Percentiles rank a stretch among this genome's conserved stretches.
Conservation (phyloP, 1,284 basidiomycete species). For the Austroboletus novae-zelandiae region DNA sequence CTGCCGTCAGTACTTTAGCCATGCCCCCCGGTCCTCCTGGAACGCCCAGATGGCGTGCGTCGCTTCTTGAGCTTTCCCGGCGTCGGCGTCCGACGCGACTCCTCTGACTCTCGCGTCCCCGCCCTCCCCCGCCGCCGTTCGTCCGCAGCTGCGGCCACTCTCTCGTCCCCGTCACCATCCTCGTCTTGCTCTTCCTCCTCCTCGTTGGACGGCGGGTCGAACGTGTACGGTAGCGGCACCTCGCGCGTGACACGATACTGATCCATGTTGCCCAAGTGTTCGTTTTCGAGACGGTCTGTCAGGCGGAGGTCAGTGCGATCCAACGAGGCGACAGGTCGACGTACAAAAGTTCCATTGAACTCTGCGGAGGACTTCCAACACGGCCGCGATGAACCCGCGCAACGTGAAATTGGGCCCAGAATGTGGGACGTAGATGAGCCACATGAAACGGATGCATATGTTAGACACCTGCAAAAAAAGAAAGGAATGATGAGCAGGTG, state of each 20-base stretch:
- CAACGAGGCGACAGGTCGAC: slow-evolving; percentile 21
- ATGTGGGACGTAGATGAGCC: slow-evolving; percentile 76
- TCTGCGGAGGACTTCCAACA: slow-evolving; percentile 80
- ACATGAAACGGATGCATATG: slow-evolving; percentile 74
- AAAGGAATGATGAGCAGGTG: neutral
- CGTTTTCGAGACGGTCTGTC: slow-evolving; percentile 78
- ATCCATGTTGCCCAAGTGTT: slow-evolving; percentile 83
- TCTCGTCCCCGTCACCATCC: neutral
- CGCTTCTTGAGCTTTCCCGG: no score
- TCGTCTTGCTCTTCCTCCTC: slow-evolving; percentile 17
- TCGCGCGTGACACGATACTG: slow-evolving; percentile 82
- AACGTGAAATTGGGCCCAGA: slow-evolving; percentile 50
- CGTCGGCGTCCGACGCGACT: neutral
- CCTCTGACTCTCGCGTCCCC: neutral
- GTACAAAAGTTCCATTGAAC: slow-evolving; percentile 93
- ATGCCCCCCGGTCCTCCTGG: no score
- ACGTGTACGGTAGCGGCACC: slow-evolving; percentile 71
- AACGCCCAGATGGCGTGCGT: no score
- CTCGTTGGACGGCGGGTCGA: slow-evolving; percentile 37
- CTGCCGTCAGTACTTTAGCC: no score
- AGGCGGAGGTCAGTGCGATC: neutral
- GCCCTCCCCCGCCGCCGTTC: neutral
- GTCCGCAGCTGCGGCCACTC: neutral
- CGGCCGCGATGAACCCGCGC: slow-evolving; percentile 69
- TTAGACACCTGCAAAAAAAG: slow-evolving; percentile 57